phyloP scores from a whole-genome alignment of 805 yeast species.

The Nakazawaea siamensis region DNA sequence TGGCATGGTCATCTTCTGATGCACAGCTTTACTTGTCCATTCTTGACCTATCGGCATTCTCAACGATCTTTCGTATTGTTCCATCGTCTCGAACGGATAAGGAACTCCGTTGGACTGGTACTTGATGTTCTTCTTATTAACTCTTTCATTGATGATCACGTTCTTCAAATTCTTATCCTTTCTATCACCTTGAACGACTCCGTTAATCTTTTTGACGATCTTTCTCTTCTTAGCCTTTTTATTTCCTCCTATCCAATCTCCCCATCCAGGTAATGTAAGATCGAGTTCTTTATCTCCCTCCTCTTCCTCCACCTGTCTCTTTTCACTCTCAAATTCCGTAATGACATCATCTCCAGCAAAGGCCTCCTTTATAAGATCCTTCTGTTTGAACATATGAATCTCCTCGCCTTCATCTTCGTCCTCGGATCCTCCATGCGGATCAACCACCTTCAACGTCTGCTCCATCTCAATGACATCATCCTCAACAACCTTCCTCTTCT shows the following conservation, averaged over 20 bases:
- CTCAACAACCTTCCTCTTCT: constrained; percentile 24
- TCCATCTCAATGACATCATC: constrained; percentile 36
- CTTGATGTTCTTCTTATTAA: constrained; percentile 76
- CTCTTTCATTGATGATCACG: constrained; percentile 85
- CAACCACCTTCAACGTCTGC: constrained; percentile 46
- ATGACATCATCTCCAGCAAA: constrained; percentile 97
- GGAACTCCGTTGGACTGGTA: constrained; percentile 90
- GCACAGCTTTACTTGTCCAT: constrained; percentile 86
- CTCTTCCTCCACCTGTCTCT: constrained; percentile 52
- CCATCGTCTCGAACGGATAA: constrained; percentile 86
- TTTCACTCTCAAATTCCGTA: constrained; percentile 70
- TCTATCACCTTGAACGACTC: constrained; percentile 67
- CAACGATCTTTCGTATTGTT: constrained; percentile 89
- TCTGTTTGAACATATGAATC: constrained; percentile 60
- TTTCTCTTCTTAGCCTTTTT: constrained; percentile 46
- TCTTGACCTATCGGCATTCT: constrained; percentile 97
- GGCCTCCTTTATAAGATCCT: constrained; percentile 79
- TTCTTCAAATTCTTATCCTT: constrained; percentile 67
- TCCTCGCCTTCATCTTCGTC: constrained; percentile 36
- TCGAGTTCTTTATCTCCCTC: constrained; percentile 89
- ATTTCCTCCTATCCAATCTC: constrained; percentile 84
- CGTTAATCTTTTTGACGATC: constrained; percentile 64
- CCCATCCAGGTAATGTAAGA: constrained; percentile 93
- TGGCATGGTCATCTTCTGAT: constrained; percentile 85
- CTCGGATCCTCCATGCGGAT: constrained; percentile 31